phyloP scores from a whole-genome alignment of 2,329 filamentous ascomycete genomes.

The Diplodia scrobiculata region DNA sequence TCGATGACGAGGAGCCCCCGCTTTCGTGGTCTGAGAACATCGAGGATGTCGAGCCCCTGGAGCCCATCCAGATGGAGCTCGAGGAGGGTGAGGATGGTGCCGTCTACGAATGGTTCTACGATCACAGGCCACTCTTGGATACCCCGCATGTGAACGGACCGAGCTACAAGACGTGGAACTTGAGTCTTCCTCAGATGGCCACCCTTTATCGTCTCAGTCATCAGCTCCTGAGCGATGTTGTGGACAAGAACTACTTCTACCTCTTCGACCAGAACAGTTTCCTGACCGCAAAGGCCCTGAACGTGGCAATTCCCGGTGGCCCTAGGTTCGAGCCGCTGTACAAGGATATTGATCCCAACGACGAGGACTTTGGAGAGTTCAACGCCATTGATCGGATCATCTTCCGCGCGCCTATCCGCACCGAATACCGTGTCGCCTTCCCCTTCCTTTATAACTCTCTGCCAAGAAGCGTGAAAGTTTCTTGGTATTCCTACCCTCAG shows the following conservation, averaged over 20 bases:
- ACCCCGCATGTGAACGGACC: conserved; percentile 93
- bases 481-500: conserved; percentile 93
- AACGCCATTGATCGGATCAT: conserved; percentile 99
- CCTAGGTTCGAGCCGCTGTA: conserved; percentile 95
- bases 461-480: conserved; percentile 87
- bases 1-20: conserved; percentile 97
- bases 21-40: conserved; percentile 98
- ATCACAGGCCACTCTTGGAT: conserved; percentile 85
- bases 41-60: conserved; percentile 94
- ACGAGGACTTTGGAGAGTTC: conserved; percentile 99
- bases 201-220: conserved; percentile 89
- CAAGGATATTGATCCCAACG: conserved; percentile 98
- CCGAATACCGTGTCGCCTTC: conserved; percentile 92
- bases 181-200: conserved; percentile 92
- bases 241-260: conserved; percentile 97
- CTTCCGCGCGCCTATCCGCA: conserved; percentile 91
- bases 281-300: conserved; percentile 92
- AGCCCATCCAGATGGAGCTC: conserved; percentile 98
- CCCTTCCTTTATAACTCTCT: conserved; percentile 96
- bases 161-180: conserved; percentile 95
- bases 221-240: conserved; percentile 84
- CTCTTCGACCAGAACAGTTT: conserved; percentile 96
- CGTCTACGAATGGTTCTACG: conserved; percentile 97
- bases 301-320: conserved; percentile 95
- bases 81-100: conserved; percentile 90